phyloP scores from a whole-genome alignment of 2,329 filamentous ascomycete species.

The Tothia fuscella region DNA sequence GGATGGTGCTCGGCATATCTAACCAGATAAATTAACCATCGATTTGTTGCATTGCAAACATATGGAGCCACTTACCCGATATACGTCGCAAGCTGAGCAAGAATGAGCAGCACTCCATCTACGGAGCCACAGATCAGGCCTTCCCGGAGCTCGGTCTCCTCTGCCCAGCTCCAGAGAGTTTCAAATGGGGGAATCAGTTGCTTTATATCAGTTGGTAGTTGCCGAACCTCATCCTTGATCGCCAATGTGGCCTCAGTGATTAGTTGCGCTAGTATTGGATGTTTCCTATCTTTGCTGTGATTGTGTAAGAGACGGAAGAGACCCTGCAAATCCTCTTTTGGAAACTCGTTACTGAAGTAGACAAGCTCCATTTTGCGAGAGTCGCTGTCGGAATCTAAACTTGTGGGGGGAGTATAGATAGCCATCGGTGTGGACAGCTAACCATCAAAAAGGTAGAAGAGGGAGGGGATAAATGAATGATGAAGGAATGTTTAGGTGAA shows the following conservation, averaged over 20 bases:
- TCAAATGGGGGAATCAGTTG: conserved; percentile 27
- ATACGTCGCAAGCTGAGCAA: conserved; percentile 29
- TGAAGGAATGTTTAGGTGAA: no score
- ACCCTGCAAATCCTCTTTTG: conserved; percentile 31
- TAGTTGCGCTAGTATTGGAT: conserved; percentile 29
- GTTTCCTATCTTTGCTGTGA: conserved; percentile 29
- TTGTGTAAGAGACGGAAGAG: conserved; percentile 29
- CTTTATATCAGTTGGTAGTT: conserved; percentile 20
- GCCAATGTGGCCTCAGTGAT: conserved; percentile 21
- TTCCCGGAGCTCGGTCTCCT: conserved; percentile 25
- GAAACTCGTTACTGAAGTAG: conserved; percentile 40
- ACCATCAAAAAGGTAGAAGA: no score
- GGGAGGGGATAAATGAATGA: no score
- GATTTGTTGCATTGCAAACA: background rate
- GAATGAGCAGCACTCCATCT: conserved; percentile 32
- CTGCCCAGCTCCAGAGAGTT: conserved; percentile 24
- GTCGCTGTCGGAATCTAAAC: no score
- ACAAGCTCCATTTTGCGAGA: conserved; percentile 23
- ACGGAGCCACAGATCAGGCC: conserved; percentile 32
- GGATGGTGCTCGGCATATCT: no score
- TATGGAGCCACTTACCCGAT: conserved; percentile 32
- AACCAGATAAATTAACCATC: conserved; percentile 3
- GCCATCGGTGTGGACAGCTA: no score
- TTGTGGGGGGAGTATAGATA: no score
- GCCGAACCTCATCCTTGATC: background rate